phyloP scores from a whole-genome alignment of 75 land plant species.

The Ceratopteris richardii region DNA sequence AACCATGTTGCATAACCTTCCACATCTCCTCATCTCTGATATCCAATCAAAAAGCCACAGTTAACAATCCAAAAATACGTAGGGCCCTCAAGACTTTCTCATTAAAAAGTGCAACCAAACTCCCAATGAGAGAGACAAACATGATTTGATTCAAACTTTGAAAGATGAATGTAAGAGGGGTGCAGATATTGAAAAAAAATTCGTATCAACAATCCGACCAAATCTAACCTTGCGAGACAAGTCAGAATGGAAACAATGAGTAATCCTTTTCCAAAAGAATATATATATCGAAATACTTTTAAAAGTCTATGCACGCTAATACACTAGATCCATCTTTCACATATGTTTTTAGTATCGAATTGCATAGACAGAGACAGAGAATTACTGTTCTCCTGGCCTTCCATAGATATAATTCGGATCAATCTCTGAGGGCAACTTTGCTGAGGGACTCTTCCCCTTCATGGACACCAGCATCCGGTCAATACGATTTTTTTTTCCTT shows the following conservation, averaged over 20 bases:
- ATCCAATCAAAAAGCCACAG: not conserved
- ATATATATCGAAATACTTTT: too few species aligned
- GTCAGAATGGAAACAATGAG: too few species aligned
- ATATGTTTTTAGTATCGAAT: too few species aligned
- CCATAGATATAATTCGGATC: constrained; percentile 5
- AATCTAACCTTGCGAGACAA: too few species aligned
- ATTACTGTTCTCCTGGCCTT: constrained; percentile 7
- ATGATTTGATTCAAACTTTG: not conserved
- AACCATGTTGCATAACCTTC: constrained; percentile 6
- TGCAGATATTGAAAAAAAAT: too few species aligned
- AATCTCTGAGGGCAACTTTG: constrained; percentile 4
- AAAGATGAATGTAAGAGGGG: not conserved
- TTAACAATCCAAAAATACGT: not conserved
- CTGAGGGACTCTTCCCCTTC: constrained; percentile 5
- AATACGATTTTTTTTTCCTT: not conserved
- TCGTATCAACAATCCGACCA: too few species aligned
- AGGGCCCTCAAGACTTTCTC: not conserved
- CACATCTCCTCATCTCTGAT: constrained; percentile 6
- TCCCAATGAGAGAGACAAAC: not conserved
- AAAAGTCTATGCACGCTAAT: too few species aligned
- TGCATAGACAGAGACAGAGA: not conserved
- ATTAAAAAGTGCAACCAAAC: not conserved
- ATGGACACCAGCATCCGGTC: not conserved
- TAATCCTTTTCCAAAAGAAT: too few species aligned
- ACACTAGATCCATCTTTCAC: too few species aligned